These are phyloP conservation scores for Apiospora marii DNA, from an alignment of 2,329 filamentous ascomycete species.

Conservation along the genomic window DNA sequence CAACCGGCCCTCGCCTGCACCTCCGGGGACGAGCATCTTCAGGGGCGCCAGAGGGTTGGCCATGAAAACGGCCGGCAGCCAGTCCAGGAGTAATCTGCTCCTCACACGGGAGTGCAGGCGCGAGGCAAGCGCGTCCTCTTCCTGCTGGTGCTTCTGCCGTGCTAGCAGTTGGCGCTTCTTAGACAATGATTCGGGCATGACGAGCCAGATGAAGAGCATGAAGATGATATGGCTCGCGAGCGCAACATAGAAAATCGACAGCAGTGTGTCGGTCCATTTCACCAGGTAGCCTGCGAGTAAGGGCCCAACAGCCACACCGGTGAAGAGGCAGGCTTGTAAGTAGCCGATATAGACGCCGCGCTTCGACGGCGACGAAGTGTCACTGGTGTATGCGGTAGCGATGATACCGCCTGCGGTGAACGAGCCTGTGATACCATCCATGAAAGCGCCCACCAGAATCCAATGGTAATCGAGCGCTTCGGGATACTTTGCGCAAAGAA, in stretches of 20 bases:
- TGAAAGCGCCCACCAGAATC: constrained; percentile 76
- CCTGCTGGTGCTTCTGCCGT: constrained; percentile 68
- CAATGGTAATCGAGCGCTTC: constrained; percentile 78
- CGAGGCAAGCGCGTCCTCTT: constrained; percentile 50
- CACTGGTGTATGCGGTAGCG: constrained; percentile 85
- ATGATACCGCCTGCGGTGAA: constrained; percentile 83
- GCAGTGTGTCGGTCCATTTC: constrained; percentile 74
- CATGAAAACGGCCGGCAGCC: constrained; percentile 48
- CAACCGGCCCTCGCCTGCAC: constrained; percentile 66
- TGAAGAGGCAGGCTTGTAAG: constrained; percentile 88
- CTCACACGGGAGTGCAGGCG: constrained; percentile 34
- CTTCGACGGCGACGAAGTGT: constrained; percentile 82
- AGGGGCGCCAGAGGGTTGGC: constrained; percentile 80
- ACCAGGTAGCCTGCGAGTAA: constrained; percentile 83
- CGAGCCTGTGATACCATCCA: constrained; percentile 87
- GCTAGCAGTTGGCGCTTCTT: constrained; percentile 74
- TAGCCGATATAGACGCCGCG: constrained; percentile 87
- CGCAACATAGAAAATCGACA: constrained; percentile 86
- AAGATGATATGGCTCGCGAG: constrained; percentile 77
- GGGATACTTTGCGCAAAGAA: constrained; percentile 79
- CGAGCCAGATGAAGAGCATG: constrained; percentile 72
- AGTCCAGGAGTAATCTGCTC: constrained; percentile 33
- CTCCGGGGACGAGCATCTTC: constrained; percentile 77
- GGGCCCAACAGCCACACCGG: constrained; percentile 87
- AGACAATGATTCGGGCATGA: constrained; percentile 86